Evolutionary conservation across 345 rosid species (phyloP).

Genomic region (Dipteronia dyeriana): DNA sequence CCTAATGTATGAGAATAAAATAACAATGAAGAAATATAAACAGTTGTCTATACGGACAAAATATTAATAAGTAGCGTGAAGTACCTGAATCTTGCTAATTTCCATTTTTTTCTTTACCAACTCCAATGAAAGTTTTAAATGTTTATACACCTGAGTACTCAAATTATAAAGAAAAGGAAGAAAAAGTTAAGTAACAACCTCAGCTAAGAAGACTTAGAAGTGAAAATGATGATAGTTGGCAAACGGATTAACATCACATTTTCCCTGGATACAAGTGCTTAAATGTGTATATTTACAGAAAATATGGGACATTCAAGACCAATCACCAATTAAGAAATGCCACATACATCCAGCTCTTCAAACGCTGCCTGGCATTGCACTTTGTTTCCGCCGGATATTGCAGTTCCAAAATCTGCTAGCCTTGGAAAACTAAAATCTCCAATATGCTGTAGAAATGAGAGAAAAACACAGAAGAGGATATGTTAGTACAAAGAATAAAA

Average conservation of each 20-base stretch:
- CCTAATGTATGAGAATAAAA: constrained; percentile 14
- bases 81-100: constrained; percentile 97
- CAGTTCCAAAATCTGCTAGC: constrained; percentile 98
- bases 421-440: constrained; percentile 90
- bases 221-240: background rate
- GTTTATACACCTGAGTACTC: constrained; percentile 70
- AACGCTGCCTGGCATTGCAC: constrained; percentile 85
- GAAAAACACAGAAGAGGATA: background rate
- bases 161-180: background rate
- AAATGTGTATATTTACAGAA: background rate
- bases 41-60: background rate
- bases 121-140: constrained; percentile 79
- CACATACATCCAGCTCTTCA: constrained; percentile 97
- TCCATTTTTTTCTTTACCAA: constrained; percentile 95
- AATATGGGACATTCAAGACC: background rate
- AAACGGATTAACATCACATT: background rate
- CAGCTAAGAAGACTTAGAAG: background rate
- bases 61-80: background rate
- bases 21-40: constrained; percentile 6
- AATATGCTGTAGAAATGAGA: constrained; percentile 67
- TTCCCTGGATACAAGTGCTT: background rate
- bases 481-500: background rate
- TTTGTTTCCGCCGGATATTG: constrained; percentile 93
- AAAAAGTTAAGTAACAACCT: background rate
- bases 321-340: constrained; percentile 3